Evolutionary conservation across 2,329 filamentous ascomycete species (phyloP), one percentile per base, ranked within the genome.

Genomic region (Dichotomopilus funicola): DNA sequence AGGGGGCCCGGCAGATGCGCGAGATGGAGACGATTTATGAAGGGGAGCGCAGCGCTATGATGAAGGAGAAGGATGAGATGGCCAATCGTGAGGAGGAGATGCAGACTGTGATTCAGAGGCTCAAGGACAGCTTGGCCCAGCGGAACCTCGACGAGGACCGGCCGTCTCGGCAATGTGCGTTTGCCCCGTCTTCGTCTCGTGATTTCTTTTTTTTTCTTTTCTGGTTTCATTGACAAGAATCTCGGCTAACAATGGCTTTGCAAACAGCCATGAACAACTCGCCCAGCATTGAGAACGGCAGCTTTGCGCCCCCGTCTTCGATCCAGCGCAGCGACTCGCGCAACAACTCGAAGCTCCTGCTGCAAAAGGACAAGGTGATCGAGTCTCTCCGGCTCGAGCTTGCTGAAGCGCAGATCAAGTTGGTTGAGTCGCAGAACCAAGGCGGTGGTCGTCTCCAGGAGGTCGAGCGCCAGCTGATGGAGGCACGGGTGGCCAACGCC

Each of bases 361-460:
- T 95, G 64, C 91, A 97, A 70, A 99, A 97, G 71, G 94, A 99
- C 73, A 94, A 95, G 73, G 78, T 96, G 57, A 97, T 99, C 64
- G 92, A 97, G 70, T 90, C 88, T 9, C 78, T 99, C 59, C 83
- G 92, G 55, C 81, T 97, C 33, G 94, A 99, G 70, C 80, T 99
- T 49, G 92, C 94, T 44, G 94, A 97, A 71, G 87, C 89, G 27
- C 91, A 97, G 71, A 95, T 96, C 73, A 96, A 96, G 72, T 78
- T 96, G 33, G 87, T 96, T 34, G 92, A 97, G 71, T 85, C 94
- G 53, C 91, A 97, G 72, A 96, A 96, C 70, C 85, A 88, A 71
- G 92, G 91, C 51, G 92, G 91, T 52, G 91, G 90, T 46, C 85
- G 88, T 34, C 76, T 96, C 67, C 88, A 89, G 62, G 90, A 96